Percentiles rank a stretch among this genome's conserved stretches.
These are phyloP conservation scores for Candida ficus DNA, from an alignment of 805 yeast genomes.

Conservation along the genomic window DNA sequence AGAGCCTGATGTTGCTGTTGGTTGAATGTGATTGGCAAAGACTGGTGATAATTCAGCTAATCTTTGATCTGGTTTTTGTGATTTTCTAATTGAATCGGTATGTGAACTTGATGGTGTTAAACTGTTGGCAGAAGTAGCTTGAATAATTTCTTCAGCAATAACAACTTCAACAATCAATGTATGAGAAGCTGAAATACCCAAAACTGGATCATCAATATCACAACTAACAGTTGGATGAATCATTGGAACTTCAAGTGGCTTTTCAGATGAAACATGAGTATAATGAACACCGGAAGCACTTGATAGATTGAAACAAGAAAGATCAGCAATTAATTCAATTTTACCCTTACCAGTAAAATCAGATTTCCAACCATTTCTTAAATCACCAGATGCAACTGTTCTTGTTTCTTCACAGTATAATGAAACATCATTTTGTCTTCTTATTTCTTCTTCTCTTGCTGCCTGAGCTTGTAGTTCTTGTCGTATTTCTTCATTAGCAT, in stretches of 20 bases:
- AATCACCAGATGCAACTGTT: conserved; percentile 70
- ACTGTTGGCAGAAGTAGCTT: conserved; percentile 30
- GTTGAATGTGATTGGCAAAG: conserved; percentile 32
- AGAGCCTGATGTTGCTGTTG: conserved; percentile 17
- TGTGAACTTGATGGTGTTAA: conserved; percentile 29
- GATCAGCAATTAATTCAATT: conserved; percentile 73
- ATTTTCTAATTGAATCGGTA: conserved; percentile 5
- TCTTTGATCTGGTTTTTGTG: conserved; percentile 33
- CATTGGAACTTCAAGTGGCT: conserved; percentile 25
- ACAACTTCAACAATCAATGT: conserved; percentile 78
- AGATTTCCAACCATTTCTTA: conserved; percentile 92
- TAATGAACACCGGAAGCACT: conserved; percentile 46
- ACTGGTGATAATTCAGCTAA: conserved; percentile 40
- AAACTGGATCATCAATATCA: conserved; percentile 75
- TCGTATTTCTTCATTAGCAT: conserved; percentile 27
- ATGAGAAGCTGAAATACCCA: conserved; percentile 76
- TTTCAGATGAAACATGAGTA: conserved; percentile 38
- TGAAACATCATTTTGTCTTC: conserved; percentile 28
- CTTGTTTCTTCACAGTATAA: conserved; percentile 69
- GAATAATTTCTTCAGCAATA: conserved; percentile 85
- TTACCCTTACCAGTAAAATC: conserved; percentile 77
- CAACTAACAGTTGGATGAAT: conserved; percentile 54
- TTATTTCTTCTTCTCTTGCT: conserved; percentile 24
- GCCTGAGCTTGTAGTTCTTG: conserved; percentile 17
- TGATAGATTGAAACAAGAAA: conserved; percentile 52